Percentiles rank a stretch among this genome's conserved stretches.
Conservation (phyloP, 2,329 filamentous ascomycete genomes). For the Fusarium coffeatum region DNA sequence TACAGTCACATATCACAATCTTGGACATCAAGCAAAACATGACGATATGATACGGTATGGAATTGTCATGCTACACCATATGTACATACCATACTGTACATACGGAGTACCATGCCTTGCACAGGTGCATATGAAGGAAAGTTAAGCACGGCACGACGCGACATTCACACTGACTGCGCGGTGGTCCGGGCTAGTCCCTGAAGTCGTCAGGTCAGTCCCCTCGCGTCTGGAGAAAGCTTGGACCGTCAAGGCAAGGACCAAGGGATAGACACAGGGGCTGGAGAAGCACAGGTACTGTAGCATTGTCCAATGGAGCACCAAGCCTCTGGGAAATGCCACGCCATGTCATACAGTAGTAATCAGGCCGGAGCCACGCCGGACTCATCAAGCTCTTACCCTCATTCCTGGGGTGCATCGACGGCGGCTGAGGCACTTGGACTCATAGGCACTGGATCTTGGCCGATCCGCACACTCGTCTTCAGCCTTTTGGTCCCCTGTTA, state of each 20-base stretch:
- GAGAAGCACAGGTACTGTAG: conserved; percentile 6
- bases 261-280: conserved; percentile 31
- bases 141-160: conserved; percentile 37
- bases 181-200: conserved; percentile 25
- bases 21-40: conserved; percentile 26
- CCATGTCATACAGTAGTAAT: conserved; percentile 5
- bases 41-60: conserved; percentile 11
- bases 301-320: conserved; percentile 20
- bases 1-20: conserved; percentile 34
- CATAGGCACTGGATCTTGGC: conserved; percentile 3
- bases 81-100: neutral
- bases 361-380: conserved; percentile 27
- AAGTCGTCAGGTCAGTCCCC: conserved; percentile 17
- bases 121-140: neutral
- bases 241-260: conserved; percentile 28
- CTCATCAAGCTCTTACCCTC: conserved; percentile 28
- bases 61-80: neutral
- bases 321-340: conserved; percentile 30
- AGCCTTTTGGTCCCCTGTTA: conserved; percentile 25
- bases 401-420: conserved; percentile 35
- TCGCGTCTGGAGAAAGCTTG: conserved; percentile 39
- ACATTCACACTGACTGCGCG: conserved; percentile 32
- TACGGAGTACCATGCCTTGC: neutral
- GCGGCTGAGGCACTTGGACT: conserved; percentile 25
- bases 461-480: conserved; percentile 27